Evolutionary conservation across 2,329 filamentous ascomycete genomes (phyloP).

Genomic region (Penicillium sp.): DNA sequence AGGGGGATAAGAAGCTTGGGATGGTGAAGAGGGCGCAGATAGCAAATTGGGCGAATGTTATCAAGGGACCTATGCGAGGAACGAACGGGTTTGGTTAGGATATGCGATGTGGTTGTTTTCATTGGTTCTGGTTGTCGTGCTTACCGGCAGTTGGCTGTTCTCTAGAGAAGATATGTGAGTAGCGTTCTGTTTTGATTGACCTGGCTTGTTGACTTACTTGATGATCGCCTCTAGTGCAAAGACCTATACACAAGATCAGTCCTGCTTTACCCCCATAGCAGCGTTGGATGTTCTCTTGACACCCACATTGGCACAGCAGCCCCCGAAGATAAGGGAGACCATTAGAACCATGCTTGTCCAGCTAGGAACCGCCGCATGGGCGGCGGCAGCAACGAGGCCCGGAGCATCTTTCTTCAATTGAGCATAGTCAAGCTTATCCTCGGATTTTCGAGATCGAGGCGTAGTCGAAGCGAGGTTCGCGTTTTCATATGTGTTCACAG

Average conservation of each 20-base stretch:
- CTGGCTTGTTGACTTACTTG: conserved; percentile 62
- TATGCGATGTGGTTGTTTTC: background rate
- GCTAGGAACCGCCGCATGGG: conserved; percentile 50
- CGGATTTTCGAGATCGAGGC: background rate
- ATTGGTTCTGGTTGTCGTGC: conserved; percentile 12
- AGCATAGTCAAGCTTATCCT: background rate
- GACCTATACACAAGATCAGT: conserved; percentile 57
- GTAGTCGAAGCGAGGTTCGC: background rate
- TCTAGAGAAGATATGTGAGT: conserved; percentile 47
- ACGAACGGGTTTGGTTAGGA: background rate
- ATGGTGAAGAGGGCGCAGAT: conserved; percentile 79
- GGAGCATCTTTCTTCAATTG: conserved; percentile 11
- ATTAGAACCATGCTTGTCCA: conserved; percentile 67
- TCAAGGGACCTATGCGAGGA: conserved; percentile 64
- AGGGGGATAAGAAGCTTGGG: conserved; percentile 69
- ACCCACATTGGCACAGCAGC: conserved; percentile 87
- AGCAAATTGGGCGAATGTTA: conserved; percentile 86
- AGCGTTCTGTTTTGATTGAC: conserved; percentile 6
- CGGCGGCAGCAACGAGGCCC: conserved; percentile 30
- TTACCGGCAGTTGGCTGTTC: conserved; percentile 81
- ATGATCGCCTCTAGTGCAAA: conserved; percentile 94
- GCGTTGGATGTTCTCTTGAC: conserved; percentile 1
- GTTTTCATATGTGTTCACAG: background rate
- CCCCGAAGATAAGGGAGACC: conserved; percentile 86
- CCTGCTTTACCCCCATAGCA: conserved; percentile 5